These are phyloP conservation scores for Hymenoscyphus repandus DNA, from an alignment of 2,329 filamentous ascomycete species.

Conservation along the genomic window DNA sequence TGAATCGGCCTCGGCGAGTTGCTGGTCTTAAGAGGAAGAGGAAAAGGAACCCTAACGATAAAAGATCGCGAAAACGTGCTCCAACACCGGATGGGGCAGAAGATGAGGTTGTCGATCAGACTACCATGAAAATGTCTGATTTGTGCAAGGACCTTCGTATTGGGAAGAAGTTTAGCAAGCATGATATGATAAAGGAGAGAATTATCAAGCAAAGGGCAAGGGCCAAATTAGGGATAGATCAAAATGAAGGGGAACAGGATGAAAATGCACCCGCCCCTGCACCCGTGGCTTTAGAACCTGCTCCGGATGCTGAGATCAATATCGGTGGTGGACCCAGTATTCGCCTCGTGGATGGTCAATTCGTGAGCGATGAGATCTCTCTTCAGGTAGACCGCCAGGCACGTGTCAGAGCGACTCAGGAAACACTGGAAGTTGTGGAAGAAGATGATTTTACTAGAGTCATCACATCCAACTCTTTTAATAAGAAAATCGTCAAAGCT, in stretches of 20 bases:
- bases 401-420: slow-evolving; percentile 42
- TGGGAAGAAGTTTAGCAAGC: slow-evolving; percentile 70
- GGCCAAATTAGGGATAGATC: slow-evolving; percentile 23
- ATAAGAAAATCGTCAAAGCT: slow-evolving; percentile 53
- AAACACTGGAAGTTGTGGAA: slow-evolving; percentile 41
- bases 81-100: slow-evolving; percentile 60
- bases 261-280: slow-evolving; percentile 3
- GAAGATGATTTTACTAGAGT: slow-evolving; percentile 74
- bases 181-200: slow-evolving; percentile 66
- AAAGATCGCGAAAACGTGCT: slow-evolving; percentile 17
- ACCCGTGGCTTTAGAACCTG: background rate
- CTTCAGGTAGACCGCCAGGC: slow-evolving; percentile 65
- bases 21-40: slow-evolving; percentile 25
- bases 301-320: background rate
- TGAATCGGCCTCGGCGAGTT: slow-evolving; percentile 17
- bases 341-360: slow-evolving; percentile 47
- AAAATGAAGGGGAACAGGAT: slow-evolving; percentile 26
- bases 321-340: slow-evolving; percentile 15
- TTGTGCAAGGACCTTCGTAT: slow-evolving; percentile 64
- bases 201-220: slow-evolving; percentile 43
- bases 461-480: slow-evolving; percentile 64
- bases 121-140: slow-evolving; percentile 66
- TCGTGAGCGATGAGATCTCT: slow-evolving; percentile 65
- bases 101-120: slow-evolving; percentile 56
- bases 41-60: background rate